Percentiles rank a stretch among this genome's conserved stretches.
phyloP scores from a whole-genome alignment of 208 protist species.

The Phytomonas sp. region DNA sequence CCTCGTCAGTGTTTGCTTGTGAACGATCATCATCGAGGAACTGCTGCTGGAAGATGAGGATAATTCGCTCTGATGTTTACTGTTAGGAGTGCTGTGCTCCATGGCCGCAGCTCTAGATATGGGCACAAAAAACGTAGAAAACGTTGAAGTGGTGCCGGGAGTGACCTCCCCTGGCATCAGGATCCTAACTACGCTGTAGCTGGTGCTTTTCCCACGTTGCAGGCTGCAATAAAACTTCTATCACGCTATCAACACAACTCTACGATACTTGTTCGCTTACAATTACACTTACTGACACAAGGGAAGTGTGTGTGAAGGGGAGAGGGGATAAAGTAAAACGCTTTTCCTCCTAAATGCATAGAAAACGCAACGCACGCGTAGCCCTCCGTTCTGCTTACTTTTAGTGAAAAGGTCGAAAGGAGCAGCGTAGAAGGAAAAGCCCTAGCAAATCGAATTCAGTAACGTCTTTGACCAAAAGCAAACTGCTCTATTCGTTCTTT shows the following conservation, averaged over 20 bases:
- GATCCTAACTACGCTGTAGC: not conserved
- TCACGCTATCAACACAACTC: not conserved
- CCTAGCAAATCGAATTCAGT: not conserved
- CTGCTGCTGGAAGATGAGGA: conserved; percentile 1
- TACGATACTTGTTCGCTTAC: not conserved
- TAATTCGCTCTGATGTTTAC: not conserved
- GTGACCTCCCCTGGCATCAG: not conserved
- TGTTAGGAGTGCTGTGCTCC: not conserved
- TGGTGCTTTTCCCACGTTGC: not conserved
- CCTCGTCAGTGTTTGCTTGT: not conserved
- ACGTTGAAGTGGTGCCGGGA: not conserved
- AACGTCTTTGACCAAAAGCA: not conserved
- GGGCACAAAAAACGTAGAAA: not conserved
- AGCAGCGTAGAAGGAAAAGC: not conserved
- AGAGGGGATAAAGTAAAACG: not conserved
- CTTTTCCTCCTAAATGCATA: not conserved
- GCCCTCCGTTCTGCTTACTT: not conserved
- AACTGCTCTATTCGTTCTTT: not conserved
- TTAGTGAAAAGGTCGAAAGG: not conserved
- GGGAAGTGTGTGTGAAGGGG: not conserved
- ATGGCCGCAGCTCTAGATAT: not conserved
- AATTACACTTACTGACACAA: not conserved
- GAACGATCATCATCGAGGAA: not conserved
- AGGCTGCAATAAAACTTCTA: not conserved
- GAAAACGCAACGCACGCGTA: not conserved